phyloP scores from a whole-genome alignment of 1,284 basidiomycete genomes.

The Apiotrichum montevideense region DNA sequence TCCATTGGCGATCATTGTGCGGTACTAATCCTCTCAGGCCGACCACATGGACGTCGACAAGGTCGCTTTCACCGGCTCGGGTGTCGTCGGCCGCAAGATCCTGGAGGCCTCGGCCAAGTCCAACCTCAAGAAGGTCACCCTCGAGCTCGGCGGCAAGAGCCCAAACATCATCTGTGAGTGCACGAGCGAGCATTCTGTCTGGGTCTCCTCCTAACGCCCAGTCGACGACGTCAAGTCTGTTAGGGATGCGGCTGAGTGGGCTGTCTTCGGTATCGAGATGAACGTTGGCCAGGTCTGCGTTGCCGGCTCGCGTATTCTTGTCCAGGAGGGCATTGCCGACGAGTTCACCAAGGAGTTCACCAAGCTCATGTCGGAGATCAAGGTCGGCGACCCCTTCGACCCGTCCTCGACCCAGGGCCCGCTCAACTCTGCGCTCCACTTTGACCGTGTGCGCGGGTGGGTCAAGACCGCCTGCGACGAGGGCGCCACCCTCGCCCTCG shows the following conservation, averaged over 20 bases:
- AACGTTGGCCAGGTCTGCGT: slow-evolving; percentile 17
- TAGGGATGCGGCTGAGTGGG: slow-evolving; percentile 22
- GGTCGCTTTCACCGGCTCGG: slow-evolving; percentile 51
- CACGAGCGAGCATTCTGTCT: too few relatives aligned
- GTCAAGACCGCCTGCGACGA: slow-evolving; percentile 79
- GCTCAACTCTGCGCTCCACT: slow-evolving; percentile 74
- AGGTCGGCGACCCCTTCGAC: slow-evolving; percentile 67
- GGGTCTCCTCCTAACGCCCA: neutral
- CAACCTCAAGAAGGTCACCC: slow-evolving; percentile 63
- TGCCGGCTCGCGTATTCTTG: slow-evolving; percentile 57
- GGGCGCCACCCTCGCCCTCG: slow-evolving; percentile 74
- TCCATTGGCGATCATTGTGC: neutral
- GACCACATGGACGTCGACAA: slow-evolving; percentile 73
- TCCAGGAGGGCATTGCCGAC: slow-evolving; percentile 72
- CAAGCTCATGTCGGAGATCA: slow-evolving; percentile 57
- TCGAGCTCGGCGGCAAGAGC: slow-evolving; percentile 50
- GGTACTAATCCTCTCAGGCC: neutral
- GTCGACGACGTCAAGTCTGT: slow-evolving; percentile 18
- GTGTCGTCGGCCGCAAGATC: slow-evolving; percentile 73
- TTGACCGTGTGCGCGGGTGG: slow-evolving; percentile 80
- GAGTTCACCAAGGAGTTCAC: slow-evolving; percentile 65
- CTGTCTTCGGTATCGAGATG: slow-evolving; percentile 18
- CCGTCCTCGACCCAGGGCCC: slow-evolving; percentile 69
- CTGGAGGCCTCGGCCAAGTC: slow-evolving; percentile 72
- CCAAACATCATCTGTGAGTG: slow-evolving; percentile 20